A percentile compares a stretch with the other conserved stretches of the same genome.
Evolutionary conservation across 2,329 filamentous ascomycete genomes (phyloP).

Genomic region (Stagonosporopsis rhizophila): DNA sequence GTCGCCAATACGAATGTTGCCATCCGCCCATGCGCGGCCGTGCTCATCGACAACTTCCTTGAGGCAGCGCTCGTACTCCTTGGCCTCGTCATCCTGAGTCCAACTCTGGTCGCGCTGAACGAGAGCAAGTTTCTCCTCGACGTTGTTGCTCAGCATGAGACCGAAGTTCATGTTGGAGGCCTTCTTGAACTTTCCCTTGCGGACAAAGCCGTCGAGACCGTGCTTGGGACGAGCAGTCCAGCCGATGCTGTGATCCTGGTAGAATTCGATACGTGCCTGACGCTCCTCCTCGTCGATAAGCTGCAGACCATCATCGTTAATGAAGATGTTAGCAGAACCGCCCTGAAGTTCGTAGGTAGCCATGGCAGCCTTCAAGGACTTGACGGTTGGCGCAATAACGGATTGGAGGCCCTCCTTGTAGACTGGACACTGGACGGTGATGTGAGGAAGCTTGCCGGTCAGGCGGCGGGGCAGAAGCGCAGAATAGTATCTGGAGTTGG

Average conservation of each 20-base stretch:
- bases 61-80: conserved; percentile 48
- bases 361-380: conserved; percentile 72
- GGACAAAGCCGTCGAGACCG: conserved; percentile 32
- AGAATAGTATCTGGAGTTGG: conserved; percentile 82
- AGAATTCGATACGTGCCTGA: conserved; percentile 53
- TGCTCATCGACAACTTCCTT: conserved; percentile 72
- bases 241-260: conserved; percentile 56
- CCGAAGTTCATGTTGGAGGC: conserved; percentile 77
- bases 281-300: conserved; percentile 58
- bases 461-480: conserved; percentile 70
- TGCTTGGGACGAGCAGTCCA: conserved; percentile 56
- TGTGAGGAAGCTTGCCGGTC: conserved; percentile 67
- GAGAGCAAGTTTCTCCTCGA: conserved; percentile 64
- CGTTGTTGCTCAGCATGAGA: conserved; percentile 66
- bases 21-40: conserved; percentile 78
- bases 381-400: conserved; percentile 77
- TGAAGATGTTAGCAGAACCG: conserved; percentile 69
- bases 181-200: conserved; percentile 42
- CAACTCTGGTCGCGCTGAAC: conserved; percentile 47
- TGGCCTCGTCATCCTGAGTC: conserved; percentile 35
- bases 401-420: conserved; percentile 80
- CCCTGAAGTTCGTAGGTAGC: conserved; percentile 59
- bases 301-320: conserved; percentile 72
- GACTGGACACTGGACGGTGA: conserved; percentile 79
- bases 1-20: conserved; percentile 83